Conservation (phyloP, 257 asterid genomes). For the Linaria vulgaris region DNA sequence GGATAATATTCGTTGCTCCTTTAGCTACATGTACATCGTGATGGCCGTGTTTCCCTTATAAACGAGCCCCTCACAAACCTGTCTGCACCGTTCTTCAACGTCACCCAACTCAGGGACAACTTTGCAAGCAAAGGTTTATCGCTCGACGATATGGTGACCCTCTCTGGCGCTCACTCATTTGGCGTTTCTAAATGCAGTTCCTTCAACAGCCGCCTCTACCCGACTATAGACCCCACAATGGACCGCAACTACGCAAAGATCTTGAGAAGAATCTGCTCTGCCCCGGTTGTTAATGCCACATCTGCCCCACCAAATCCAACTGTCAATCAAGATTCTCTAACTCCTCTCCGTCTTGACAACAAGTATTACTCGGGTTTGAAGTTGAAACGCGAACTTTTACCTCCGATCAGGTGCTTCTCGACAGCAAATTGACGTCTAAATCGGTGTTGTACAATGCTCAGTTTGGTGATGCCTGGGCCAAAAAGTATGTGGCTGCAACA, state of each 20-base stretch:
- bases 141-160: no score
- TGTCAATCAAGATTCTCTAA: constrained; percentile 27
- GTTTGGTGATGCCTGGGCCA: constrained; percentile 19
- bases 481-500: constrained; percentile 46
- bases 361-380: constrained; percentile 35
- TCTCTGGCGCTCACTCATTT: no score
- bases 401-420: constrained; percentile 41
- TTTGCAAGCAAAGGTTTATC: no score
- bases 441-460: constrained; percentile 31
- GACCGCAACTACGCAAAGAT: constrained; percentile 34
- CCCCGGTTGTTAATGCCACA: not conserved
- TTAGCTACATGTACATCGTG: no score
- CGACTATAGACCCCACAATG: constrained; percentile 53
- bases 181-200: no score
- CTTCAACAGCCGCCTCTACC: constrained; percentile 28
- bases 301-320: no score
- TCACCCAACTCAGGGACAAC: no score
- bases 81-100: no score
- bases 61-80: no score
- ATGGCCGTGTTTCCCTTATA: no score
- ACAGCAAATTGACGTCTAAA: constrained; percentile 33
- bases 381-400: constrained; percentile 30
- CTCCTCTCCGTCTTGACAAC: constrained; percentile 34
- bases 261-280: constrained; percentile 45
- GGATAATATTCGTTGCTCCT: no score